Conservation (phyloP, 2,329 filamentous ascomycete species). For the Phyllosticta citribraziliensis region DNA sequence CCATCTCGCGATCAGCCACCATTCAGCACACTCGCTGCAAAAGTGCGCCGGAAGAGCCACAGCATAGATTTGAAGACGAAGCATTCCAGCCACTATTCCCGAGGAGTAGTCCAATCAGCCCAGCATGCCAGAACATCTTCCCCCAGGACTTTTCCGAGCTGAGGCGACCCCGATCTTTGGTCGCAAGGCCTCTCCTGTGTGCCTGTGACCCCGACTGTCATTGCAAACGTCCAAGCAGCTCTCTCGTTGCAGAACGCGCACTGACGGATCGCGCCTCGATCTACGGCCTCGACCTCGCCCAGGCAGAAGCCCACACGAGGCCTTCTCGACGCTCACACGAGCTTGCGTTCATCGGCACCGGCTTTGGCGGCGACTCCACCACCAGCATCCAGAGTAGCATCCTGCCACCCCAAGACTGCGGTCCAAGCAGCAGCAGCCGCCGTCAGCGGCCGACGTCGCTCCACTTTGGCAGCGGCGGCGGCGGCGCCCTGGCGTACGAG, state of each 20-base stretch:
- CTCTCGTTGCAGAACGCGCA: neutral
- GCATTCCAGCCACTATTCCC: neutral
- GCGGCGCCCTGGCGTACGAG: neutral
- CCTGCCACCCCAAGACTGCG: neutral
- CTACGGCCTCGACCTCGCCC: constrained; percentile 5
- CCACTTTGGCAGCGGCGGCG: neutral
- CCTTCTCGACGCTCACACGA: constrained; percentile 1
- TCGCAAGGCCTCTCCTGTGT: neutral
- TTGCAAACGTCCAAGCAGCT: constrained; percentile 7
- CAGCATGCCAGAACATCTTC: neutral
- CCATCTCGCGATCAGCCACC: neutral
- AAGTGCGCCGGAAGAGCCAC: neutral
- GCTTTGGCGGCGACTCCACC: neutral
- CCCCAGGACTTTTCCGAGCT: neutral
- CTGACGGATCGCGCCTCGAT: constrained; percentile 4
- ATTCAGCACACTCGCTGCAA: neutral
- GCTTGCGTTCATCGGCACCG: neutral
- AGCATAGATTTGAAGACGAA: neutral
- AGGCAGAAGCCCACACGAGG: neutral
- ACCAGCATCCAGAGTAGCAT: constrained; percentile 1
- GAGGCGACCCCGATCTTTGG: neutral
- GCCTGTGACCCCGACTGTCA: neutral
- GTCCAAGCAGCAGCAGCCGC: neutral
- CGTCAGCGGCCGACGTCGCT: neutral
- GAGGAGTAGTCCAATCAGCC: neutral